Base-by-base conservation (phyloP, 352 stramenopile genomes). In the Phytophthora agathidicida region DNA sequence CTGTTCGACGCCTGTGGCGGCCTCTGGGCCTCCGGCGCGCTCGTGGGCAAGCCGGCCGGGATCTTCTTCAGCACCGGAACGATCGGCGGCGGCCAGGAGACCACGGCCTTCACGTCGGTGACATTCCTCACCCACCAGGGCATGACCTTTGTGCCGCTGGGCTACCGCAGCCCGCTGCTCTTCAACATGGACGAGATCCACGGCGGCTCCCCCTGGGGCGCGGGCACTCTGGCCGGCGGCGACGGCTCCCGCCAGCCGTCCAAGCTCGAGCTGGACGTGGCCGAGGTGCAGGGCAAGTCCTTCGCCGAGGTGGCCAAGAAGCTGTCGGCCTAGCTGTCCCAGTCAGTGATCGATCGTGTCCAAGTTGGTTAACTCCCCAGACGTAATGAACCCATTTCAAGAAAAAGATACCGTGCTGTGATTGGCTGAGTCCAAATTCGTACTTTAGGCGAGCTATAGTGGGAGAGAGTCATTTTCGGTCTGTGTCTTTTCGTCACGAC, bases 61-160 rank as follows among this genome's bases (percentile, higher is more conserved):
- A 83, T 93, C 49, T 98, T 98, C 71, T 88, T 95, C 62, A 89
- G 71, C 54, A 96, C 86, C 28, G 88, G 73, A 28, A 91, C 75
- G 0, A 71, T 80, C 27, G 85, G 75, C 44, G 89, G 91, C 17
- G 93, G 93, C 43, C 91, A 98, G 76, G 93, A 98, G 68, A 97
- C 89, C 30, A 94, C 88, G 10, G 82, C 79, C 13, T 71, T 96
- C 19, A 94, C 88, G 4, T 51, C 77, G 3, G 9, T 97, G n/a
- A 89, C 89, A 0, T 96, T 97, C 74, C 73, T 97, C 17, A 65
- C 85, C 0, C 88, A 97, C 75, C 89, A 97, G 24, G 93, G 93
- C 35, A 88, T 98, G 82, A 83, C 91, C 14, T 98, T 88, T 57
- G 86, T 98, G 48, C 91, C 92, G 27, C 62, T 96, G n/a, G 92